Evolutionary conservation across 768 basidiomycete genomes (phyloP), one percentile per base, ranked within the genome.

Genomic region (Amanita pallidorosea): DNA sequence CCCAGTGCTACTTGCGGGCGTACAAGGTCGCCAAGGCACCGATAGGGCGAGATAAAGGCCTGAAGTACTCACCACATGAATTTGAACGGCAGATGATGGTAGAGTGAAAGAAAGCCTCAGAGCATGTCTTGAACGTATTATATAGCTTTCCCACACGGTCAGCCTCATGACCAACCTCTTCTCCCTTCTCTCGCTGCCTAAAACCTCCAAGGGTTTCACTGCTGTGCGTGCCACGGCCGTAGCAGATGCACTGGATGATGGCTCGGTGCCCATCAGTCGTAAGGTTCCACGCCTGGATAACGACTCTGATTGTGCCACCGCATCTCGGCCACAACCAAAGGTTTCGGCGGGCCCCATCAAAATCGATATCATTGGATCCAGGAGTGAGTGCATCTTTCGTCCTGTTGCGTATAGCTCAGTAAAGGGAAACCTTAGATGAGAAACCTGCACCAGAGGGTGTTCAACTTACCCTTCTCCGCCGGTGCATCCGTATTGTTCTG

Each of bases 291-390:
- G 83, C 55, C 68, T 83, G 65, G 75, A 75, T 55, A 67, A 69
- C 58, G 81, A 84, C 71, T 79, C 76, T 65, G 83, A 86, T 68
- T 74, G 81, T 58, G 76, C 75, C 56, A 79, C 81, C 63, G 77
- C 81, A 57, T 79, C 73, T 65, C 79, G 85, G 61, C 72, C 68
- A 55, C 55, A 41, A 53, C n/a, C 51, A 40, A 40, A 27, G 31
- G 25, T 23, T 27, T 31, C 51, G 4, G 59, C 54, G 13, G 74
- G 70, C 1, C 69, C 78, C n/a, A 56, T 75, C 34, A 70, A 61
- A 48, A 71, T 85, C 34, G 65, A 65, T 25, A 62, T 87, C 31
- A 61, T 70, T 23, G 75, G 77, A 12, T 62, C 67, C 25, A 58
- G 67, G 29, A 59, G 74, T 78, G 56, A 18, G 64, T 54, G n/a